These are phyloP conservation scores for Lodderomyces oxycetoniae DNA, from an alignment of 1,139 yeast genomes.

Conservation along the genomic window DNA sequence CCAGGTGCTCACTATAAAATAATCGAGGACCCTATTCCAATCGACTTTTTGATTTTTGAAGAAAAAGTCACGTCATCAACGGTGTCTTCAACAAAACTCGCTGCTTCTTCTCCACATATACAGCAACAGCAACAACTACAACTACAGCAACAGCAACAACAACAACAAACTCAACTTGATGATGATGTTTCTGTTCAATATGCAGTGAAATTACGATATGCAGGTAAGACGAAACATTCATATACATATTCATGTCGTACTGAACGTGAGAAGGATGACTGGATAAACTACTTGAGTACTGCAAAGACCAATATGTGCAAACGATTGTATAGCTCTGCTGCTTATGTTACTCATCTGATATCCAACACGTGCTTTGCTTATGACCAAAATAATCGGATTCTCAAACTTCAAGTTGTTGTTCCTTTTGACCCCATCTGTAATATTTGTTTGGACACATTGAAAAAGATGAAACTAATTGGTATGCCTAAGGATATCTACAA, in stretches of 20 bases:
- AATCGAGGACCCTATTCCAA: slow-evolving; percentile 56
- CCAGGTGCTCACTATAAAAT: slow-evolving; percentile 36
- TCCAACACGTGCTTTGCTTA: slow-evolving; percentile 65
- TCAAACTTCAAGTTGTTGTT: slow-evolving; percentile 55
- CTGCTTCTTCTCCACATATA: slow-evolving; percentile 16
- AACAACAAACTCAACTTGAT: slow-evolving; percentile 2
- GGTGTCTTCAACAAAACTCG: slow-evolving; percentile 18
- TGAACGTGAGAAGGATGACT: slow-evolving; percentile 50
- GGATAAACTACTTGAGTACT: slow-evolving; percentile 53
- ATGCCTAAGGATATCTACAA: slow-evolving; percentile 28
- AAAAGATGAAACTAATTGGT: slow-evolving; percentile 21
- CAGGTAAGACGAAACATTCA: slow-evolving; percentile 42
- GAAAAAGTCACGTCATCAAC: slow-evolving; percentile 17
- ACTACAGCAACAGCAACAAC: slow-evolving; percentile 12
- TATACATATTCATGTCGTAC: slow-evolving; percentile 57
- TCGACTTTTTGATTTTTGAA: slow-evolving; percentile 55
- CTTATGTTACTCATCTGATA: slow-evolving; percentile 50
- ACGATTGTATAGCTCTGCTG: slow-evolving; percentile 44
- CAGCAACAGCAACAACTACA: slow-evolving; percentile 13
- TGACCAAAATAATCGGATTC: slow-evolving; percentile 49
- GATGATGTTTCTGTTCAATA: slow-evolving; percentile 36
- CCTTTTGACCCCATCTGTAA: slow-evolving; percentile 61
- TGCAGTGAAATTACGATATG: slow-evolving; percentile 40
- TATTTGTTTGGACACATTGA: slow-evolving; percentile 18
- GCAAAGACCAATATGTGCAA: slow-evolving; percentile 54